These are phyloP conservation scores for Verticillium albo-atrum DNA, from an alignment of 2,329 filamentous ascomycete species.

Conservation along the genomic window DNA sequence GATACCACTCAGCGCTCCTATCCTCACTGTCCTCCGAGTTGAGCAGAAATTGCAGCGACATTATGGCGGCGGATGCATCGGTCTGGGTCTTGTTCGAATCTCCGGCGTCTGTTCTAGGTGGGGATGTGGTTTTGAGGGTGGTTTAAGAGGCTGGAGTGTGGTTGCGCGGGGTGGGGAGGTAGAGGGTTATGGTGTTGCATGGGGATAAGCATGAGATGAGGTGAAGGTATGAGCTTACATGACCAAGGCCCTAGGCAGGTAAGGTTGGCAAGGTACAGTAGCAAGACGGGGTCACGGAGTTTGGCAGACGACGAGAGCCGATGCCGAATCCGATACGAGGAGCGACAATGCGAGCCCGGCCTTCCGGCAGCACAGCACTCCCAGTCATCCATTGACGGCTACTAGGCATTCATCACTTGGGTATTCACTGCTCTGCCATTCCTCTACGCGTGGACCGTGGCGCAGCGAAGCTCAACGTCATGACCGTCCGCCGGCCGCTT, in stretches of 20 bases:
- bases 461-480: background rate
- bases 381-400: no score
- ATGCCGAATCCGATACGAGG: background rate
- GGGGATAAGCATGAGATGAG: background rate
- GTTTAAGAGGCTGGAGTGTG: background rate
- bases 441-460: background rate
- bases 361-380: background rate
- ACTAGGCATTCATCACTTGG: no score
- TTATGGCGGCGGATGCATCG: background rate
- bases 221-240: background rate
- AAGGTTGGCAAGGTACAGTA: background rate
- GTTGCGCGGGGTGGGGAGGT: background rate
- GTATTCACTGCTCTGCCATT: background rate
- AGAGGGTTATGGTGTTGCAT: background rate
- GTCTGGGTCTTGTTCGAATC: background rate
- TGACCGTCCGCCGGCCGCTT: background rate
- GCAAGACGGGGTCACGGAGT: background rate
- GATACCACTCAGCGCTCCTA: background rate
- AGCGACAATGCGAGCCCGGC: background rate
- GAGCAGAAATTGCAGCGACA: conserved; percentile 2
- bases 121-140: background rate
- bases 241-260: background rate
- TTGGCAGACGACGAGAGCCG: background rate
- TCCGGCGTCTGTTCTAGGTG: background rate
- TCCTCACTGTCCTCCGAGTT: conserved; percentile 1